These are phyloP conservation scores for Epichloe bromicola DNA, from an alignment of 2,329 filamentous ascomycete genomes.

Conservation along the genomic window DNA sequence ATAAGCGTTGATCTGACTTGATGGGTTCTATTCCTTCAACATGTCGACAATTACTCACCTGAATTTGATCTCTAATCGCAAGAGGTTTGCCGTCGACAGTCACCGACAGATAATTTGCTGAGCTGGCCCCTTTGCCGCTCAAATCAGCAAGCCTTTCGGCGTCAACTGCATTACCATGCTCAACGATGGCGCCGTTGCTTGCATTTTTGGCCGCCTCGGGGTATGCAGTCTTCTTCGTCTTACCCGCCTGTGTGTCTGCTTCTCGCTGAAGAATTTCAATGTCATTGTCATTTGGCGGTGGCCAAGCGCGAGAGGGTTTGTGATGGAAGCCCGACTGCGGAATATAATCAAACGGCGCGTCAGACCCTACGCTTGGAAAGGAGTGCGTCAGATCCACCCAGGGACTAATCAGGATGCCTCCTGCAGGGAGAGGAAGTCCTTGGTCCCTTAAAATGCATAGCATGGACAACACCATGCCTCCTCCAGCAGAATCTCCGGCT, in stretches of 20 bases:
- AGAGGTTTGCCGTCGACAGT: slow-evolving; percentile 58
- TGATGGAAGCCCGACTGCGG: slow-evolving; percentile 81
- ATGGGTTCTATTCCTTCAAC: not conserved
- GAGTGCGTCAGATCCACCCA: slow-evolving; percentile 96
- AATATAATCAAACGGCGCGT: slow-evolving; percentile 73
- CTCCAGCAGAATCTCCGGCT: slow-evolving; percentile 87
- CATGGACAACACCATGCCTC: slow-evolving; percentile 74
- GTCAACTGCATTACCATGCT: slow-evolving; percentile 14
- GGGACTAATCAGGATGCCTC: slow-evolving; percentile 80
- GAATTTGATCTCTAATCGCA: slow-evolving; percentile 80
- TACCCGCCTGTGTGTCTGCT: slow-evolving; percentile 27
- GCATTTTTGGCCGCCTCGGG: slow-evolving; percentile 12
- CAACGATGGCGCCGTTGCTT: slow-evolving; percentile 22
- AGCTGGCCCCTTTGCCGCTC: slow-evolving; percentile 13
- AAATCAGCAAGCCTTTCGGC: slow-evolving; percentile 13
- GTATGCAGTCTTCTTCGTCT: slow-evolving; percentile 11
- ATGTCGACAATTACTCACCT: slow-evolving; percentile 35
- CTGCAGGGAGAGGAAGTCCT: slow-evolving; percentile 72
- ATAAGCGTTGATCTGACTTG: not conserved
- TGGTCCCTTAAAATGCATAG: slow-evolving; percentile 73
- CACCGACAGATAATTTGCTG: slow-evolving; percentile 41
- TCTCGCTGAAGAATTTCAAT: slow-evolving; percentile 40
- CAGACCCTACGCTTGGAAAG: slow-evolving; percentile 72
- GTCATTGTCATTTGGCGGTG: slow-evolving; percentile 74
- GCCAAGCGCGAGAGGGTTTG: slow-evolving; percentile 82